phyloP scores from a whole-genome alignment of 306 rosid species.

The Calophaca sinica region DNA sequence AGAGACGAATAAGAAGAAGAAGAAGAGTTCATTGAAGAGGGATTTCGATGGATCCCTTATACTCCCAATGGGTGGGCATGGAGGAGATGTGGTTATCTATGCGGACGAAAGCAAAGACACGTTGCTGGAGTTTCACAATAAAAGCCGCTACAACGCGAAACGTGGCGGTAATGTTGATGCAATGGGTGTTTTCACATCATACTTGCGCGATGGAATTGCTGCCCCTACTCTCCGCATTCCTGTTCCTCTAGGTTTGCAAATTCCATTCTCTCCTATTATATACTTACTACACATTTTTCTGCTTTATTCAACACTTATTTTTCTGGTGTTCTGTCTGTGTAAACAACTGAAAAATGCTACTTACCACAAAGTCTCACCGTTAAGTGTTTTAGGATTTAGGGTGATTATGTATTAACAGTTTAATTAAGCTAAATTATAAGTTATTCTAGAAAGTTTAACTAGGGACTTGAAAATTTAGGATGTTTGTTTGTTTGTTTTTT shows the following conservation, averaged over 20 bases:
- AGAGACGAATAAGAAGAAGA: slow-evolving; percentile 54
- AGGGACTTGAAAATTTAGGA: not conserved
- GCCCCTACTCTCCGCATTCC: slow-evolving; percentile 84
- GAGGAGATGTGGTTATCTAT: slow-evolving; percentile 89
- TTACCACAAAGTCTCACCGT: not conserved
- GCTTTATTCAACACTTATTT: not conserved
- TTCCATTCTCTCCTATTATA: not conserved
- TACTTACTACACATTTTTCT: not conserved
- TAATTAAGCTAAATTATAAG: too few relatives aligned
- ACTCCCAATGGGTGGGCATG: slow-evolving; percentile 85
- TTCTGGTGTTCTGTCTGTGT: not conserved
- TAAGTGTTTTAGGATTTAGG: not conserved
- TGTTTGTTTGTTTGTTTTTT: too few relatives aligned
- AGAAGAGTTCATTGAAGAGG: slow-evolving; percentile 66
- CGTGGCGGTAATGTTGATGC: slow-evolving; percentile 94
- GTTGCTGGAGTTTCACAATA: slow-evolving; percentile 69
- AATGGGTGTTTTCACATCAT: slow-evolving; percentile 76
- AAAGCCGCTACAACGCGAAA: slow-evolving; percentile 63
- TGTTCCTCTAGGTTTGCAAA: slow-evolving; percentile 89
- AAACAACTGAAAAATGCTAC: not conserved
- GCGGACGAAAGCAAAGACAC: slow-evolving; percentile 79
- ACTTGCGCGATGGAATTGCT: slow-evolving; percentile 63
- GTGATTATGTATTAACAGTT: too few relatives aligned
- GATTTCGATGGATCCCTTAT: slow-evolving; percentile 85
- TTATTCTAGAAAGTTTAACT: too few relatives aligned